Conservation (phyloP, 1,284 basidiomycete genomes). For the Ceratobasidium sp. region DNA sequence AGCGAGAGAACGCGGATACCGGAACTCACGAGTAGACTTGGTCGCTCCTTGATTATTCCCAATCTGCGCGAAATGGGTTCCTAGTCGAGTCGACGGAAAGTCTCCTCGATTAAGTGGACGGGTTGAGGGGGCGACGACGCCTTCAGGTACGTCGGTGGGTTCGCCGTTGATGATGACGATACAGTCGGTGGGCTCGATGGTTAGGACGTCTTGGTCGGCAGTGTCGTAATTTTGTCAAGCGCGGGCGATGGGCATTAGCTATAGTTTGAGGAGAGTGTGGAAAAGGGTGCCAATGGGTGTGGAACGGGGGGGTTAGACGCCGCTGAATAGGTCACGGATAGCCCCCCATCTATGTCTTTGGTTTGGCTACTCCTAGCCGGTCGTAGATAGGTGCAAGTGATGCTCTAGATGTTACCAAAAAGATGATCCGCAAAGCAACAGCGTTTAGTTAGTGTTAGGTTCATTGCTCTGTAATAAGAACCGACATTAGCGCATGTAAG, state of each 20-base stretch:
- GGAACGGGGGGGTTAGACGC: slow-evolving; percentile 61
- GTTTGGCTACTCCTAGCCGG: too few relatives aligned
- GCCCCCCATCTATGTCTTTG: too few relatives aligned
- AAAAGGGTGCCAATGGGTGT: slow-evolving; percentile 68
- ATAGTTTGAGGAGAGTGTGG: slow-evolving; percentile 63
- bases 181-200: slow-evolving; percentile 68
- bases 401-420: too few relatives aligned
- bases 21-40: too few relatives aligned
- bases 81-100: slow-evolving; percentile 58
- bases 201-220: slow-evolving; percentile 37
- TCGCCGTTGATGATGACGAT: slow-evolving; percentile 74
- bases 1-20: too few relatives aligned
- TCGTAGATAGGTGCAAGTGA: too few relatives aligned
- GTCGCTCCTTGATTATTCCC: slow-evolving; percentile 64
- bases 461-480: slow-evolving; percentile 30
- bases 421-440: too few relatives aligned
- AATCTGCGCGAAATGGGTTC: slow-evolving; percentile 75
- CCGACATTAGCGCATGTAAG: neutral
- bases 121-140: slow-evolving; percentile 54
- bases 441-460: too few relatives aligned
- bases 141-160: slow-evolving; percentile 54
- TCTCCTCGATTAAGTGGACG: slow-evolving; percentile 53
- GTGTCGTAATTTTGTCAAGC: slow-evolving; percentile 54
- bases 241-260: slow-evolving; percentile 62
- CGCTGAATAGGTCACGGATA: slow-evolving; percentile 62